Percentiles rank a stretch among this genome's conserved stretches.
These are phyloP conservation scores for Scleroderma bovista DNA, from an alignment of 768 basidiomycete species.

Conservation along the genomic window DNA sequence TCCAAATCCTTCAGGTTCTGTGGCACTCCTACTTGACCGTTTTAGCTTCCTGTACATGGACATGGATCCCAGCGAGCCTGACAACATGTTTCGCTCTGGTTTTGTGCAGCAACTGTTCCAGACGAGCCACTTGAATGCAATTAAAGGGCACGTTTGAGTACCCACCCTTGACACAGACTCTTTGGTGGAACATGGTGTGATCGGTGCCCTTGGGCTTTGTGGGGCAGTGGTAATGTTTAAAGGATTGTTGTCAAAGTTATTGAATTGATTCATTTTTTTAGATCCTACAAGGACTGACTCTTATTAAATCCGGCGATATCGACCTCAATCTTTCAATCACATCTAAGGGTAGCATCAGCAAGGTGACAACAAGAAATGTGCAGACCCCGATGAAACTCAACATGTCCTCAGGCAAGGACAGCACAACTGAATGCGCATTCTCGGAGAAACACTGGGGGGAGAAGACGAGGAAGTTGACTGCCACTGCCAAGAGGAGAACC, in stretches of 20 bases:
- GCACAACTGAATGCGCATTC: conserved; percentile 1
- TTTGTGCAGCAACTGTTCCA: neutral
- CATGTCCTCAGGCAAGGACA: conserved; percentile 4
- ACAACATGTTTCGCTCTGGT: neutral
- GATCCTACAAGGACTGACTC: neutral
- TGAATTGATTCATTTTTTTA: neutral
- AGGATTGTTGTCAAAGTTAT: neutral
- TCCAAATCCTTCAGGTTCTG: neutral
- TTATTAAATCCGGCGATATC: neutral
- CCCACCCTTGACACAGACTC: neutral
- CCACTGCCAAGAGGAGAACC: neutral
- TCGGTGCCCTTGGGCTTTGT: neutral
- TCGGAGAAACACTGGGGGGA: conserved; percentile 4
- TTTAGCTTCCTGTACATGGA: neutral
- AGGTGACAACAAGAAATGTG: neutral
- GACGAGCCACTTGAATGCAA: neutral
- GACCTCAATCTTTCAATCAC: neutral
- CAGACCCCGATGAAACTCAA: neutral
- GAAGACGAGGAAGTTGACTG: neutral
- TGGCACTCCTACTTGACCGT: neutral
- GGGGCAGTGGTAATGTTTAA: neutral
- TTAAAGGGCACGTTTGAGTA: neutral
- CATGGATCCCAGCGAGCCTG: neutral
- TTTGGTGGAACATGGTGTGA: neutral
- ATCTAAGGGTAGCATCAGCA: neutral